Base-by-base conservation (phyloP, 257 asterid species). In the Solanum chilense region DNA sequence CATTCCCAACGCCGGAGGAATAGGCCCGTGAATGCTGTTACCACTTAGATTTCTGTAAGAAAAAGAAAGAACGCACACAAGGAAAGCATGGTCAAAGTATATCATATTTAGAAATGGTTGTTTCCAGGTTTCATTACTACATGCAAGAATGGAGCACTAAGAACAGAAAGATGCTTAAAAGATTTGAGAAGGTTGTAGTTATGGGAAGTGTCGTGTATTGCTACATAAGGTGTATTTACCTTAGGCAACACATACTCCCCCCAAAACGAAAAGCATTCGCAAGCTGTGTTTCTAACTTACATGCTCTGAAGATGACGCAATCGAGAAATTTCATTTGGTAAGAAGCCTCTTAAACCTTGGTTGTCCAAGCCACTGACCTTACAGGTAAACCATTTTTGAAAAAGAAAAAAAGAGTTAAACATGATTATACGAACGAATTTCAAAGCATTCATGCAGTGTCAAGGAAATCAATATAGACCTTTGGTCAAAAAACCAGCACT, bases 231-330 rank as follows among this genome's bases (percentile, higher is more conserved):
- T 80, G 44, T 52, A 81, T 11, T 16, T 37, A 64, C 23, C 80
- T 84, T 84, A 9, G 80, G 41, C 87, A 62, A 49, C 20, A 31
- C 25, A 56, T 81, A 31, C 52, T 81, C 31, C 12, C 31, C 12
- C 29, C 69, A 49, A 81, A 29, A 49, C 2, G 52, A 20, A 81
- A 31, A 31, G 45, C 8, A 81, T 33, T 25, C 41, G 76, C 86
- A 42, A 41, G 86, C 49, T 35, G 60, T 56, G 52, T 58, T 21
- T 86, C 88, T 71, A 88, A 93, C 98, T 94, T 93, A 96, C 99
- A 97, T 93, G 99, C 93, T 96, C 88, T 95, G 99, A 78, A 97
- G 99, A 91, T 97, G 96, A 82, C 64, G 94, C 91, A 97, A 93
- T 69, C 88, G 91, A 78, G 98, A 95, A 86, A 96, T 90, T 58